Base-by-base conservation (phyloP, 768 basidiomycete genomes). In the Lactarius indigo region DNA sequence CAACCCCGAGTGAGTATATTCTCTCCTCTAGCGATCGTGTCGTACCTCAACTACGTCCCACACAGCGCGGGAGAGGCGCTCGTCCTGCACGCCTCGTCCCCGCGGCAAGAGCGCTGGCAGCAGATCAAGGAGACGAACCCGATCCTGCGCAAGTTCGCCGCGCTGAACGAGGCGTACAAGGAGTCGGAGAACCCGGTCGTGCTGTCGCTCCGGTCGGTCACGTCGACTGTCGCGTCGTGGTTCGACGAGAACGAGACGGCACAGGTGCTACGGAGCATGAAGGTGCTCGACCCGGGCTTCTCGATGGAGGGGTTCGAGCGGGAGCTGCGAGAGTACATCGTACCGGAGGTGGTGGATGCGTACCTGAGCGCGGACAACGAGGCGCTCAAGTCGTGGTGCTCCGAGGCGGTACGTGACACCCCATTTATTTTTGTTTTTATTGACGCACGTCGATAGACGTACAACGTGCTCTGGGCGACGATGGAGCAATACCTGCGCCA, bases 231-330 rank as follows among this genome's bases (percentile, higher is more conserved):
- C 59, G 94, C 92, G 2, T 86, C 89, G 3, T 93, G 90, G 88
- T 94, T 94, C 72, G 96, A 98, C 65, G 97, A 99, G 80, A 99
- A 92, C 74, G 97, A 99, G 80, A 95, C 90, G 56, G 97, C 97
- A n/a, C 91, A 92, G 76, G 96, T 98, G 35, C 87, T 90, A 73
- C 84, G 92, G 66, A 77, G 88, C 74, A 92, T 98, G 87, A 91
- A 88, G 75, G 75, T 80, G n/a, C 81, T 98, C 74, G 97, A 99
- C 76, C 94, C 97, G 5, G 75, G 78, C 31, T 99, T 97, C 78
- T 88, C 84, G 63, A 85, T 89, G 73, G 97, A 98, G 74, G 78
- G 80, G 39, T 98, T 97, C 73, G 90, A 94, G 73, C 83, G 89
- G 66, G 97, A 98, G 74, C 76, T 98, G 64, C 80, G 96, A 66